Evolutionary conservation across 495 filamentous ascomycete genomes (phyloP).

Genomic region (Xylona heveae): DNA sequence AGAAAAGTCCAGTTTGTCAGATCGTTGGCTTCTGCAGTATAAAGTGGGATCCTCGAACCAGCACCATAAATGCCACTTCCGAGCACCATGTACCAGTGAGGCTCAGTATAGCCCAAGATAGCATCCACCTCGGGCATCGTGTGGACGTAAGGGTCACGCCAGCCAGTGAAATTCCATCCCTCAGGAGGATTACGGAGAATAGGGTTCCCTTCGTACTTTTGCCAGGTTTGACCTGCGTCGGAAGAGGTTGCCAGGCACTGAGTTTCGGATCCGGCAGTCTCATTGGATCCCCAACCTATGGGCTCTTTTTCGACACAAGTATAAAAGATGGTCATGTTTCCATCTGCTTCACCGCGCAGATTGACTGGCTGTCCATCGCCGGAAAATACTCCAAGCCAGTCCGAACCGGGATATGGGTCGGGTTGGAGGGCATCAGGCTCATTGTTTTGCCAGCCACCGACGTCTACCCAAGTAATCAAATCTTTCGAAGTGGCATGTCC

Average conservation of each 20-base stretch:
- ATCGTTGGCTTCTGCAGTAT: constrained; percentile 23
- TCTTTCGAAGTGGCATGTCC: constrained; percentile 16
- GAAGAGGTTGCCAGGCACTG: constrained; percentile 25
- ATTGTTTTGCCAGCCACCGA: constrained; percentile 17
- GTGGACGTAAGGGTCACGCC: constrained; percentile 30
- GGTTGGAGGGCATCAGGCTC: constrained; percentile 18
- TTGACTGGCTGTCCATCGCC: constrained; percentile 25
- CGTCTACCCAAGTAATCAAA: constrained; percentile 16
- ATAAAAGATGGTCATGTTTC: constrained; percentile 26
- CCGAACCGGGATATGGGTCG: constrained; percentile 22
- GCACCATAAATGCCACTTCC: constrained; percentile 27
- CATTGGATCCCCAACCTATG: constrained; percentile 25
- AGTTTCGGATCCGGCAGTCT: constrained; percentile 25
- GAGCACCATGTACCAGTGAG: constrained; percentile 26
- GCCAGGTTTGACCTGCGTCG: constrained; percentile 28
- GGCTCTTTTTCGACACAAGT: constrained; percentile 29
- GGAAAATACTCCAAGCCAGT: constrained; percentile 28
- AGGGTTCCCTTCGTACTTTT: constrained; percentile 26
- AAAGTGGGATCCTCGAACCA: constrained; percentile 28
- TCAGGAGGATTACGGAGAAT: constrained; percentile 23
- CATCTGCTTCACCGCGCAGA: constrained; percentile 19
- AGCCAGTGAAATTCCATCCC: constrained; percentile 27
- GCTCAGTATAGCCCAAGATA: constrained; percentile 12
- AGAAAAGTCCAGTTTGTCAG: constrained; percentile 29
- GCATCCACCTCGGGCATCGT: constrained; percentile 21